A percentile compares a stretch with the other conserved stretches of the same genome.
These are phyloP conservation scores for Podospora pseudocomata DNA, from an alignment of 495 filamentous ascomycete species.

Conservation along the genomic window DNA sequence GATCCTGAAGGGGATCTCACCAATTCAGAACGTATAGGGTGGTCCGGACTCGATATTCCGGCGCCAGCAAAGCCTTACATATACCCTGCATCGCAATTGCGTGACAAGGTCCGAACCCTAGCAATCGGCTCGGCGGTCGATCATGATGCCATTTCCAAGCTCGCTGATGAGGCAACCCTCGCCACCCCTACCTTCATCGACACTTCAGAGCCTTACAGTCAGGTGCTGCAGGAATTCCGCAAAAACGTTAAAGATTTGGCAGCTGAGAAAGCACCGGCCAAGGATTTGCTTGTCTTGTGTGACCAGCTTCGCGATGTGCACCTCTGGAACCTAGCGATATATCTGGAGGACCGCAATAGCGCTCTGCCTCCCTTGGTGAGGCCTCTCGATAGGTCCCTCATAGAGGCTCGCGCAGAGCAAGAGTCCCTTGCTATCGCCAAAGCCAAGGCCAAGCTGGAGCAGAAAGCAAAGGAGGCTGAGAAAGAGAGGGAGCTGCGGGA, in stretches of 20 bases:
- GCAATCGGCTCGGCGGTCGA: constrained; percentile 35
- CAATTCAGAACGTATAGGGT: constrained; percentile 57
- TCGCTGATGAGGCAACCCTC: constrained; percentile 19
- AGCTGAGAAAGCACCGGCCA: constrained; percentile 42
- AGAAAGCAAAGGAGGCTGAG: constrained; percentile 48
- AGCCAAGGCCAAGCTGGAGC: constrained; percentile 47
- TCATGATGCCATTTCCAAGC: constrained; percentile 21
- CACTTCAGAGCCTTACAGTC: constrained; percentile 20
- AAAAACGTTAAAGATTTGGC: constrained; percentile 32
- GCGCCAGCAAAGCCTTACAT: constrained; percentile 51
- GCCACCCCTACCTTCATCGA: constrained; percentile 15
- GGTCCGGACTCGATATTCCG: constrained; percentile 61
- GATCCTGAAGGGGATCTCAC: constrained; percentile 48
- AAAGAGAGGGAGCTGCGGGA: constrained; percentile 41
- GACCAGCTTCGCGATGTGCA: constrained; percentile 63
- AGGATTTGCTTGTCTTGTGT: constrained; percentile 57
- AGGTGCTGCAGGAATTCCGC: constrained; percentile 26
- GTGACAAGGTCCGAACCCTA: constrained; percentile 54
- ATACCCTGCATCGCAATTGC: constrained; percentile 53
- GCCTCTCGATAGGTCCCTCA: constrained; percentile 55
- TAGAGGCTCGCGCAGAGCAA: constrained; percentile 57
- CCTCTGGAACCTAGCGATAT: constrained; percentile 64
- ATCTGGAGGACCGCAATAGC: constrained; percentile 63
- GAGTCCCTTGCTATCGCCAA: constrained; percentile 42
- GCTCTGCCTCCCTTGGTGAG: constrained; percentile 59